Percentiles rank a stretch among this genome's conserved stretches.
Conservation (phyloP, 495 filamentous ascomycete genomes). For the Lophiostoma macrostomum region DNA sequence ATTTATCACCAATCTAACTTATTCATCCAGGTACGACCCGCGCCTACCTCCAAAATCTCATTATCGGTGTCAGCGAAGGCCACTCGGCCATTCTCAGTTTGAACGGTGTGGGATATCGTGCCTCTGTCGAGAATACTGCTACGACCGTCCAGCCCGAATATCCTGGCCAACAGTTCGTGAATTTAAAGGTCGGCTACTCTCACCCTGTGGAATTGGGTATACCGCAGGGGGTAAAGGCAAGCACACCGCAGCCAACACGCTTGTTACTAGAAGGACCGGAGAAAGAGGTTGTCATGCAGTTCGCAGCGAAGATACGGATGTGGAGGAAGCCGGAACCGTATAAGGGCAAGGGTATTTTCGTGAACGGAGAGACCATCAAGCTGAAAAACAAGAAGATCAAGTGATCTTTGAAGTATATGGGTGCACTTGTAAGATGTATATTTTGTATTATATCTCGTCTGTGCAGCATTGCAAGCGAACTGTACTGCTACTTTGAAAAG, state of each 20-base stretch:
- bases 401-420: too few species aligned
- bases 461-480: too few species aligned
- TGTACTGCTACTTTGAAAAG: too few species aligned
- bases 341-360: conserved; percentile 98
- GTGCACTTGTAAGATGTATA: too few species aligned
- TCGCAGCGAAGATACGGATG: conserved; percentile 79
- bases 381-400: conserved; percentile 99
- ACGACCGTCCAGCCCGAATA: conserved; percentile 65
- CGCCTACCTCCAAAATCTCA: conserved; percentile 82
- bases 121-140: conserved; percentile 72
- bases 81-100: conserved; percentile 89
- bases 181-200: conserved; percentile 91
- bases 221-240: conserved; percentile 79
- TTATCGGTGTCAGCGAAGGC: conserved; percentile 91
- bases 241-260: conserved; percentile 87
- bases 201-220: conserved; percentile 88
- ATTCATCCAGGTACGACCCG: conserved; percentile 71
- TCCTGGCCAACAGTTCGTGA: conserved; percentile 80
- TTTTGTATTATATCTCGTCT: too few species aligned
- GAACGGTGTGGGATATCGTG: conserved; percentile 95
- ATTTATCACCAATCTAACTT: too few species aligned
- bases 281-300: conserved; percentile 79
- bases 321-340: conserved; percentile 96
- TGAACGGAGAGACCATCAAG: conserved; percentile 95
- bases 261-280: conserved; percentile 86